These are phyloP conservation scores for Pseudotsuga menziesii DNA, from an alignment of 75 land plant genomes.

Conservation along the genomic window DNA sequence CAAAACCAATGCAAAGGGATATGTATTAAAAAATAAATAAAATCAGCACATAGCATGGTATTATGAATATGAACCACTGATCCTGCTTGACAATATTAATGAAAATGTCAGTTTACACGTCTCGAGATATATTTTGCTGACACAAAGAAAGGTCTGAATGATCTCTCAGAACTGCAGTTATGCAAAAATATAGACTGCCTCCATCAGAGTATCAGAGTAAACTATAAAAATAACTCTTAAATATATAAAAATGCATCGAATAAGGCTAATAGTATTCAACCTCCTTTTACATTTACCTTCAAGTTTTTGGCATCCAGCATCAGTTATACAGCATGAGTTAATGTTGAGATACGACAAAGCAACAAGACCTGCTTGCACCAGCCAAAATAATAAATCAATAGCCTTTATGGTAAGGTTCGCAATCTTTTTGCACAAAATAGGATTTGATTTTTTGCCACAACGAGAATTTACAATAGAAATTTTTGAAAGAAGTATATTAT, in stretches of 20 bases:
- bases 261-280: neutral
- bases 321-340: slow-evolving; percentile 55
- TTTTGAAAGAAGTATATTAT: neutral
- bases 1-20: too few species aligned
- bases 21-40: too few species aligned
- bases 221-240: neutral
- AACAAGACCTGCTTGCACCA: slow-evolving; percentile 43
- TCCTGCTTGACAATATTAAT: too few species aligned
- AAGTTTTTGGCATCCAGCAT: slow-evolving; percentile 69
- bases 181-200: too few species aligned
- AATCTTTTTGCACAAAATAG: neutral
- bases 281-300: slow-evolving; percentile 37
- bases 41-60: too few species aligned
- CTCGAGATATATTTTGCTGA: too few species aligned
- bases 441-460: neutral
- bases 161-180: too few species aligned
- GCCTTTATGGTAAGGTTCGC: neutral
- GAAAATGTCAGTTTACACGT: too few species aligned
- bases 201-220: too few species aligned
- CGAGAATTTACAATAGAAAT: neutral
- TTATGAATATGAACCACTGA: too few species aligned
- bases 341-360: slow-evolving; percentile 57
- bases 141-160: too few species aligned
- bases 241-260: neutral
- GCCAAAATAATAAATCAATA: neutral